Percentiles rank a stretch among this genome's conserved stretches.
phyloP scores from a whole-genome alignment of 257 asterid species.

The Solanum tarapatanum region DNA sequence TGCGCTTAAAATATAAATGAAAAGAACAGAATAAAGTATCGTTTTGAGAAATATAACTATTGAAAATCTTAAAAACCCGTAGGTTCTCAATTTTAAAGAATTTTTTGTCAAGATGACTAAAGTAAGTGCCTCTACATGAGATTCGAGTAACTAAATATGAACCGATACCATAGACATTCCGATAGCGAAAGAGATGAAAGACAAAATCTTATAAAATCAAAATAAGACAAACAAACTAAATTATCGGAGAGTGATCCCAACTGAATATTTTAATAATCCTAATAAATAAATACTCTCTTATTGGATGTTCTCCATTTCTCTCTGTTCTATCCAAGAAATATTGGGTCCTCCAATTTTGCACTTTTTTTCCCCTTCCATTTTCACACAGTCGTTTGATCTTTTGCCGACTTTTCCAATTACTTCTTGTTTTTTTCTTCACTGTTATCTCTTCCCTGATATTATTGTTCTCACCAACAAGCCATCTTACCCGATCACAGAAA shows the following conservation, averaged over 20 bases:
- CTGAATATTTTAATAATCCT: not conserved
- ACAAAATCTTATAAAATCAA: not conserved
- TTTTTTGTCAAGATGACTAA: too few species aligned
- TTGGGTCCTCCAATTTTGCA: conserved; percentile 50
- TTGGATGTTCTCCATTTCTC: not conserved
- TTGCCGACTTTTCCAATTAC: conserved; percentile 6
- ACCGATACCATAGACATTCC: not conserved
- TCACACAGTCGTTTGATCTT: conserved; percentile 1
- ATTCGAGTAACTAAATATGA: not conserved
- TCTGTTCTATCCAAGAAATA: conserved; percentile 27
- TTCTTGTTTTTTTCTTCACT: not conserved
- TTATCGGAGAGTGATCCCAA: not conserved
- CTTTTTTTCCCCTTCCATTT: conserved; percentile 25
- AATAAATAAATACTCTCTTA: not conserved
- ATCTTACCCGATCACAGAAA: not conserved
- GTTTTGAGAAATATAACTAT: not conserved
- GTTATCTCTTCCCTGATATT: not conserved
- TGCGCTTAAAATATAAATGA: not conserved
- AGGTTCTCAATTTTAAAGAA: too few species aligned
- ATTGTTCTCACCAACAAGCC: not conserved
- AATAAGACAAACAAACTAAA: not conserved
- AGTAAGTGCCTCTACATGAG: not conserved
- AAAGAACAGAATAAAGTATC: not conserved
- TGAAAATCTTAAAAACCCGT: not conserved
- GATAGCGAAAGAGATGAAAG: not conserved